Base-by-base conservation (phyloP, 345 rosid genomes). In the Capsella bursapastoris region DNA sequence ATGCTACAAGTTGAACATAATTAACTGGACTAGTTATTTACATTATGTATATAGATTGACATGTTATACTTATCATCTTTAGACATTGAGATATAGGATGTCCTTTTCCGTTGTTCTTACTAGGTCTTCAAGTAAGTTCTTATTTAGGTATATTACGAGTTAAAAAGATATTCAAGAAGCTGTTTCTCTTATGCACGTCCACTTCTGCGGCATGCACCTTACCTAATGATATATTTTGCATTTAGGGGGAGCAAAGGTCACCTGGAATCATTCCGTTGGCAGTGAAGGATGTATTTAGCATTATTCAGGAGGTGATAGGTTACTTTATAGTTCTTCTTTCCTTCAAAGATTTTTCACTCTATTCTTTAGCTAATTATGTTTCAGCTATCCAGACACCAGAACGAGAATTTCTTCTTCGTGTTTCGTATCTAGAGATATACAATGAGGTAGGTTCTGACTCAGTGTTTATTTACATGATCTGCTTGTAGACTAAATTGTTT, bases 201-300 rank as follows among this genome's bases (percentile, higher is more conserved):
- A 40, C 64, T 34, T 59, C 16, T 71, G 48, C 22, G 59, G 11
- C 35, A 22, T 22, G 22, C 22, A 45, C 74, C 72, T 71, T 5
- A n/a, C n/a, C 64, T 78, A 28, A 51, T 34, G 10, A 16, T 9
- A 57, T 16, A 25, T 52, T 59, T 58, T 77, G 70, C 72, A 31
- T 64, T 68, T 82, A 94, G 98, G 98, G 98, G 53, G 98, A 91
- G 83, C 98, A 94, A 77, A 91, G 90, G 83, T 94, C 94, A 80
- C 98, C 98, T 57, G 97, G 98, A 71, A 76, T 91, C 14, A 89
- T 94, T 72, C 98, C 97, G 2, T 62, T 94, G 86, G 95, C 98
- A 1, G 88, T 94, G 77, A 91, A 94, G 82, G 97, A 94, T 76
- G 98, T 88, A 5, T 94, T 91, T 83, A 88, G 93, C 76, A 89